Percentiles rank a stretch among this genome's conserved stretches.
Conservation (phyloP, 1,284 basidiomycete species). For the Omphalotus olearius region DNA sequence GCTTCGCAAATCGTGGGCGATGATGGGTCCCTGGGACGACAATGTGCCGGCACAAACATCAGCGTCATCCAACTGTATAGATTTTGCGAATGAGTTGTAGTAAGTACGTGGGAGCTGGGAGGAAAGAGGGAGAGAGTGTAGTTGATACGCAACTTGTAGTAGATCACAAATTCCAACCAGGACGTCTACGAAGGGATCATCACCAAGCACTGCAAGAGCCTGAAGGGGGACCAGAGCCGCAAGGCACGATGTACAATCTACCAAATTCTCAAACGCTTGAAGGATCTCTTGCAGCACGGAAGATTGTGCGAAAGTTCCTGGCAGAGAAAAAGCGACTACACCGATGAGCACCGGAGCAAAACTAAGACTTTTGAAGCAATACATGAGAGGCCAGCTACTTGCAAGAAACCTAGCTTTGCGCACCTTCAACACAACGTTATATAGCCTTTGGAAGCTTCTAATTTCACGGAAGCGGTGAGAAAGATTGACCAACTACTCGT, state of each 20-base stretch:
- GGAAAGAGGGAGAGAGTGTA: neutral
- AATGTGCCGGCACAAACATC: constrained; percentile 56
- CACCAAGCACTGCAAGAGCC: constrained; percentile 6
- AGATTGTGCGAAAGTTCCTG: too few species aligned
- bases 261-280: constrained; percentile 6
- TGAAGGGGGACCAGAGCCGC: constrained; percentile 9
- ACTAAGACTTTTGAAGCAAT: too few species aligned
- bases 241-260: constrained; percentile 12
- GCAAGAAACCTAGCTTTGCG: too few species aligned
- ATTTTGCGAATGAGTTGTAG: too few species aligned
- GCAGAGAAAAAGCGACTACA: too few species aligned
- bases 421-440: too few species aligned
- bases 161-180: constrained; percentile 9
- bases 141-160: constrained; percentile 2
- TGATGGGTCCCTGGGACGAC: constrained; percentile 46
- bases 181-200: constrained; percentile 8
- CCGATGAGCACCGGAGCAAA: too few species aligned
- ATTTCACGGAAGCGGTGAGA: too few species aligned
- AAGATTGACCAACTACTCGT: too few species aligned
- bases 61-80: constrained; percentile 12
- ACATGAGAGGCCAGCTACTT: too few species aligned
- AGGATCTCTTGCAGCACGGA: neutral
- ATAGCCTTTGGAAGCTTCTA: too few species aligned
- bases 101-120: neutral
- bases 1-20: constrained; percentile 51